phyloP scores from a whole-genome alignment of 1,284 basidiomycete species.

The Pseudomicrostroma phylloplanum region DNA sequence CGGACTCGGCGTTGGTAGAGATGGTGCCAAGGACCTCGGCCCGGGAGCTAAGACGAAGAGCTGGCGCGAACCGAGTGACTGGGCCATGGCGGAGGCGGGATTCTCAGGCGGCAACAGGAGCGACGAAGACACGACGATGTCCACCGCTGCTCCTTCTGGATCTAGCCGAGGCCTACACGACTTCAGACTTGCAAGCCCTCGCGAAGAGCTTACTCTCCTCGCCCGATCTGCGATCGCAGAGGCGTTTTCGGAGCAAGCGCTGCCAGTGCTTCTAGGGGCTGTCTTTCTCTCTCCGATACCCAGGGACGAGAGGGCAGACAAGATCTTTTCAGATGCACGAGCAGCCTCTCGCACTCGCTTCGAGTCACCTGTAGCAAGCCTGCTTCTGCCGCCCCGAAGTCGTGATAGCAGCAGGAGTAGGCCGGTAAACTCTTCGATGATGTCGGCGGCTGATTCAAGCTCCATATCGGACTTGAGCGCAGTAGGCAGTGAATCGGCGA shows the following conservation, averaged over 20 bases:
- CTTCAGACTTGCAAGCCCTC: background rate
- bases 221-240: constrained; percentile 7
- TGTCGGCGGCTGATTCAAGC: too few relatives aligned
- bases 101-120: constrained; percentile 1
- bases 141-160: background rate
- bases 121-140: constrained; percentile 10
- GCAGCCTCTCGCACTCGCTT: background rate
- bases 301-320: constrained; percentile 11
- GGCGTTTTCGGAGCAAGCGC: constrained; percentile 19
- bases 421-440: too few relatives aligned
- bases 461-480: too few relatives aligned
- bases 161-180: background rate
- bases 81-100: constrained; percentile 11
- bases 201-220: constrained; percentile 10
- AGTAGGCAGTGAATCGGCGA: too few relatives aligned
- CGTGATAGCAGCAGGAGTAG: background rate
- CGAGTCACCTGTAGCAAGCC: background rate
- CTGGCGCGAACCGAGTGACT: constrained; percentile 6
- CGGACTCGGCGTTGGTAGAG: constrained; percentile 39
- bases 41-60: constrained; percentile 7
- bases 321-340: background rate
- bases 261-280: constrained; percentile 26
- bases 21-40: constrained; percentile 11
- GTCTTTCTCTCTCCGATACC: constrained; percentile 27
- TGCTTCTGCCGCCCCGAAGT: background rate